phyloP scores from a whole-genome alignment of 2,329 filamentous ascomycete species.

The Trichophyton rubrum region DNA sequence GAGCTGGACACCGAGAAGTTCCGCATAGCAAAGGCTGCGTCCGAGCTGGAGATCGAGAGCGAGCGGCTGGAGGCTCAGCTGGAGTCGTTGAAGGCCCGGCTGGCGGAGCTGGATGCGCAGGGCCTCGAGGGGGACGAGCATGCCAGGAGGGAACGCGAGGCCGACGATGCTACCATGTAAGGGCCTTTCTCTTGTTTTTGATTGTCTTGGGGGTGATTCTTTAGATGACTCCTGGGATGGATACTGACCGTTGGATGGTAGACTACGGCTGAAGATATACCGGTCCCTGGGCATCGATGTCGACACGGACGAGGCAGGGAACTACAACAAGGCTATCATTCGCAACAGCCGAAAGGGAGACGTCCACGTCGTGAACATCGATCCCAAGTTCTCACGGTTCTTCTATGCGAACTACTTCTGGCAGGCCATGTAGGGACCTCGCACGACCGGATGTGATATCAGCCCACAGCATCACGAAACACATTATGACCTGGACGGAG shows the following conservation, averaged over 20 bases:
- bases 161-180: slow-evolving; percentile 39
- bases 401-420: slow-evolving; percentile 97
- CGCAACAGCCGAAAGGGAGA: slow-evolving; percentile 78
- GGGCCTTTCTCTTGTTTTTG: slow-evolving; percentile 7
- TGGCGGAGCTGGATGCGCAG: slow-evolving; percentile 76
- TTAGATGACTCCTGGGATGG: not conserved
- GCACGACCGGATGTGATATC: not conserved
- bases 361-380: slow-evolving; percentile 88
- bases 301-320: slow-evolving; percentile 65
- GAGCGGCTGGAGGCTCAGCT: slow-evolving; percentile 74
- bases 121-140: slow-evolving; percentile 61
- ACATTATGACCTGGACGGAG: not conserved
- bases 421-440: slow-evolving; percentile 56
- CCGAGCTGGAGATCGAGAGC: slow-evolving; percentile 85
- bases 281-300: slow-evolving; percentile 82
- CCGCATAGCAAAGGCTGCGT: slow-evolving; percentile 79
- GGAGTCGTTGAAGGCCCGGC: slow-evolving; percentile 57
- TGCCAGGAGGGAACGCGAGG: slow-evolving; percentile 39
- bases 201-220: too few species aligned
- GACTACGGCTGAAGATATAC: slow-evolving; percentile 78
- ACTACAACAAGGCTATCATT: slow-evolving; percentile 75
- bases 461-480: not conserved
- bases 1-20: slow-evolving; percentile 89
- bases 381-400: slow-evolving; percentile 78
- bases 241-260: slow-evolving; percentile 20